A percentile compares a stretch with the other conserved stretches of the same genome.
phyloP scores from a whole-genome alignment of 306 rosid species.

The Prunus campanulata region DNA sequence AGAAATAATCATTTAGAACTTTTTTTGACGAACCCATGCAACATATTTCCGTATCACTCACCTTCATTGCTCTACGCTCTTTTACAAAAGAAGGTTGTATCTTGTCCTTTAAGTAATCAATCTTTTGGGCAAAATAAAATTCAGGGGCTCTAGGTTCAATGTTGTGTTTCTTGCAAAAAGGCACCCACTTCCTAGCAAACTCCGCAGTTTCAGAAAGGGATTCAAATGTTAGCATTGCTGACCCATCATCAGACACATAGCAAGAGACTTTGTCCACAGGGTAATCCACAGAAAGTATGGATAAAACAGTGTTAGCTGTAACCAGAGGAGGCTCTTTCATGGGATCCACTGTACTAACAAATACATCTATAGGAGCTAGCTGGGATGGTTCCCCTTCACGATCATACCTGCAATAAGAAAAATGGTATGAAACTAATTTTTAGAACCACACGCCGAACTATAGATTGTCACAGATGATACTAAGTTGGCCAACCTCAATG shows the following conservation, averaged over 20 bases:
- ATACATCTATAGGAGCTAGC: conserved; percentile 85
- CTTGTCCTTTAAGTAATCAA: conserved; percentile 98
- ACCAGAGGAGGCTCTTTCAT: conserved; percentile 97
- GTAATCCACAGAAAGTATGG: conserved; percentile 96
- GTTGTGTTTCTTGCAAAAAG: conserved; percentile 92
- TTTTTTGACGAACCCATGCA: not conserved
- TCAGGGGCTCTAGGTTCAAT: conserved; percentile 99
- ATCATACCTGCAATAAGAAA: conserved; percentile 59
- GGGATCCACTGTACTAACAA: conserved; percentile 99
- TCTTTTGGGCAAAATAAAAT: conserved; percentile 91
- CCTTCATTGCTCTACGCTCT: conserved; percentile 99
- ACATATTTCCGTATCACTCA: conserved; percentile 16
- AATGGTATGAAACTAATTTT: not conserved
- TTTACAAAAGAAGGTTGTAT: conserved; percentile 95
- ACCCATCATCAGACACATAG: conserved; percentile 99
- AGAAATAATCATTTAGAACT: not conserved
- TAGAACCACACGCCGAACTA: not conserved
- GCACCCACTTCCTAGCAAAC: conserved; percentile 97
- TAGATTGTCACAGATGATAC: not conserved
- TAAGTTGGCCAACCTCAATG: conserved; percentile 59
- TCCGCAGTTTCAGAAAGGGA: conserved; percentile 98
- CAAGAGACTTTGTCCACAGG: conserved; percentile 99
- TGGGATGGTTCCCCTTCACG: conserved; percentile 98
- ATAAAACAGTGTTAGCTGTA: conserved; percentile 98
- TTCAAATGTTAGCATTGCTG: conserved; percentile 98